phyloP scores from a whole-genome alignment of 768 basidiomycete species.

The Kwoniella europaea region DNA sequence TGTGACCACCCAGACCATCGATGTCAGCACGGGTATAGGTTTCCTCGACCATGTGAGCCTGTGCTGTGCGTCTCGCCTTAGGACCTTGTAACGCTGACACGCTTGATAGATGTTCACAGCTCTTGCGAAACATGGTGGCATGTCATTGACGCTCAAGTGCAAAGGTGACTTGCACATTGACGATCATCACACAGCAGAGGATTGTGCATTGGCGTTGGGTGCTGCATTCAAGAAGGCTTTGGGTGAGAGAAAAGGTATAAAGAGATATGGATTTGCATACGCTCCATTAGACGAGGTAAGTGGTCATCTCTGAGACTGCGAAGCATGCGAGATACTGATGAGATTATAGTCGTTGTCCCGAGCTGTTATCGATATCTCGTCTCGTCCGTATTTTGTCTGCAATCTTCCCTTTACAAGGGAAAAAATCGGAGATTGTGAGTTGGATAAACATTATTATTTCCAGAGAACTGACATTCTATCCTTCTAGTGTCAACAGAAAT shows the following conservation, averaged over 20 bases:
- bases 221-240: slow-evolving; percentile 90
- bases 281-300: slow-evolving; percentile 94
- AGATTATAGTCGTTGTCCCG: slow-evolving; percentile 79
- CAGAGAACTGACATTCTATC: slow-evolving; percentile 74
- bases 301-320: background rate
- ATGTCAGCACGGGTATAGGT: slow-evolving; percentile 93
- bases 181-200: slow-evolving; percentile 99
- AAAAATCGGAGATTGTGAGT: slow-evolving; percentile 64
- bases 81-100: slow-evolving; percentile 3
- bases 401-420: slow-evolving; percentile 66
- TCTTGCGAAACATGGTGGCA: slow-evolving; percentile 92
- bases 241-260: slow-evolving; percentile 91
- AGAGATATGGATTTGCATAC: slow-evolving; percentile 92
- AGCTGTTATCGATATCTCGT: slow-evolving; percentile 97
- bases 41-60: slow-evolving; percentile 89
- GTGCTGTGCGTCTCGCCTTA: no score
- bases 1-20: slow-evolving; percentile 73
- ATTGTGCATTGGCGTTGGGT: slow-evolving; percentile 63
- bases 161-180: slow-evolving; percentile 96
- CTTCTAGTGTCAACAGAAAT: slow-evolving; percentile 73
- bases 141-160: slow-evolving; percentile 88
- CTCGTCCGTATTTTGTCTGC: slow-evolving; percentile 92
- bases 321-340: background rate
- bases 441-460: slow-evolving; percentile 69
- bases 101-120: slow-evolving; percentile 88